Base-by-base conservation (phyloP, 345 rosid genomes). In the Zanthoxylum bungeanum region DNA sequence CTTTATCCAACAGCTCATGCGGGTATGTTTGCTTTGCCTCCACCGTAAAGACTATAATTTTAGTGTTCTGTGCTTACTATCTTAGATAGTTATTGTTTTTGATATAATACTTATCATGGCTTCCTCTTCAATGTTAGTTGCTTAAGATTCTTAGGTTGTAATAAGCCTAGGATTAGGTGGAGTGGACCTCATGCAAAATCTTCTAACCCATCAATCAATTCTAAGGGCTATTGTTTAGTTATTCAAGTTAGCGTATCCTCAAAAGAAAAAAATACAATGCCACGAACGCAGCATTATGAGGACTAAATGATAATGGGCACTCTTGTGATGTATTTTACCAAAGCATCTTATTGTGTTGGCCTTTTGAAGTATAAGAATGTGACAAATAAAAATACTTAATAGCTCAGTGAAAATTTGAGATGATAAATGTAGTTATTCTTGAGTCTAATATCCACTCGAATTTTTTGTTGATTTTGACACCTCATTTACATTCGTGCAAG, bases 1-100 rank as follows among this genome's bases (percentile, higher is more conserved):
- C 68, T 94, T 95, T 76, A 87, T 92, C 73, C 93, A 95, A 80
- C 96, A 92, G 86, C 98, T 95, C 78, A 90, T 95, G 98, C 93
- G 98, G 93, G 99, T 94, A 85, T 55, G 71, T 69, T 46, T 53
- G 28, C 8, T 67, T 66, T 52, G 51, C 7, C 51, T 67, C 34
- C 39, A 7, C 36, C 4, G 21, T 59, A 19, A 12, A 30, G 24
- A 4, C 22, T 44, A 36, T 46, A 24, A 42, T 11, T 67, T 34
- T 50, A 40, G 31, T 61, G 52, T 61, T 59, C 47, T 72, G 34
- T 55, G 56, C 52, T 61, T 59, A 39, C 59, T 75, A 28, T 59
- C 6, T 36, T 12, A 19, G 31, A 16, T 27, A 19, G 22, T 24
- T 10, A 17, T 28, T 64, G 56, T 64, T 64, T 65, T 49, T 40